Conservation (phyloP, 1,284 basidiomycete genomes). For the Ceratobasidium sp. region DNA sequence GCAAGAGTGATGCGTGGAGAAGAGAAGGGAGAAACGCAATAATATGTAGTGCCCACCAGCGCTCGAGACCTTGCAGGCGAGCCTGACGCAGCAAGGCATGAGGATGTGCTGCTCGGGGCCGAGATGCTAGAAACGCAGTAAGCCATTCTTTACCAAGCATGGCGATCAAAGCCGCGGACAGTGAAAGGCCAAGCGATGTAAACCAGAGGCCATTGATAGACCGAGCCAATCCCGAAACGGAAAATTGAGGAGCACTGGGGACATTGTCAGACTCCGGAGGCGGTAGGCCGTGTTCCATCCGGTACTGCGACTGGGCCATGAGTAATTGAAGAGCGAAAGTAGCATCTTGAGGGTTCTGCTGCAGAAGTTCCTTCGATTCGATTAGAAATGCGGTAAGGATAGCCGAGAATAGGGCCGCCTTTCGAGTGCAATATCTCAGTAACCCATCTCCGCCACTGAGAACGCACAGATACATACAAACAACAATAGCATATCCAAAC, state of each 20-base stretch:
- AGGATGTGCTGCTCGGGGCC: background rate
- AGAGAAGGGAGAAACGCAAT: background rate
- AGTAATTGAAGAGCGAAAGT: background rate
- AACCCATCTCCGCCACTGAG: background rate
- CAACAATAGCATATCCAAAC: slow-evolving; percentile 6
- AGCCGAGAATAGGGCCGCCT: slow-evolving; percentile 26
- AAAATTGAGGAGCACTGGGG: background rate
- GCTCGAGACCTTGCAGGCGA: background rate
- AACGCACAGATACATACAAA: background rate
- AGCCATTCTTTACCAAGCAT: slow-evolving; percentile 33
- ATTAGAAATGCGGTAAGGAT: slow-evolving; percentile 31
- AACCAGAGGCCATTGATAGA: slow-evolving; percentile 22
- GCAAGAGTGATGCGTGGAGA: slow-evolving; percentile 3
- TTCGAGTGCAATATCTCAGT: background rate
- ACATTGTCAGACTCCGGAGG: background rate
- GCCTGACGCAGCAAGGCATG: background rate
- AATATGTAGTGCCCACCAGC: background rate
- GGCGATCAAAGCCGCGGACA: background rate
- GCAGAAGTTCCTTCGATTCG: slow-evolving; percentile 1
- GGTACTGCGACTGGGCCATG: slow-evolving; percentile 1
- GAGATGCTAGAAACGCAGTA: background rate
- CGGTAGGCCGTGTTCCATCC: background rate
- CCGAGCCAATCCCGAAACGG: background rate
- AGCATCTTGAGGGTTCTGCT: background rate
- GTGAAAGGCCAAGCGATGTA: slow-evolving; percentile 3